Evolutionary conservation across 2,329 filamentous ascomycete species (phyloP).

Genomic region (Colletotrichum sp.): DNA sequence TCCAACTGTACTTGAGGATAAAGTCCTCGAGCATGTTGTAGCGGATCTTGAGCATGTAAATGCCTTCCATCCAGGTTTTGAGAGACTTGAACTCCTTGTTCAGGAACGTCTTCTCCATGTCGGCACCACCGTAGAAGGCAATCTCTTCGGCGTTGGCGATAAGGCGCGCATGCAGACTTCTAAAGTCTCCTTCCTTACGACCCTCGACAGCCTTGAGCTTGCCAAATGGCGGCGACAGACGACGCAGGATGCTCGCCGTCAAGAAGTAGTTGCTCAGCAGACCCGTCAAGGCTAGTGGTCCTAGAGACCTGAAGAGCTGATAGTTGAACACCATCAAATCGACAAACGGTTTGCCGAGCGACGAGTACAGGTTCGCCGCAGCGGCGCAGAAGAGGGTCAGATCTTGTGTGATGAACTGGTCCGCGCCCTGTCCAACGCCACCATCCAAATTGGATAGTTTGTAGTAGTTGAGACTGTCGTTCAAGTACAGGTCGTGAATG

Average conservation of each 20-base stretch:
- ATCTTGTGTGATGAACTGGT: slow-evolving; percentile 98
- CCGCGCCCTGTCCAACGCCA: slow-evolving; percentile 87
- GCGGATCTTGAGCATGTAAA: slow-evolving; percentile 95
- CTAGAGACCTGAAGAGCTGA: slow-evolving; percentile 90
- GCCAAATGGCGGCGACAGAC: slow-evolving; percentile 91
- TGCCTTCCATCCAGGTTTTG: slow-evolving; percentile 96
- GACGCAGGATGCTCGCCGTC: slow-evolving; percentile 87
- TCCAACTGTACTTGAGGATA: slow-evolving; percentile 98
- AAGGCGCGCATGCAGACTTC: slow-evolving; percentile 85
- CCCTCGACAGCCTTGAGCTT: slow-evolving; percentile 97
- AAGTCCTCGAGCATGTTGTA: slow-evolving; percentile 99
- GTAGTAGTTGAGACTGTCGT: slow-evolving; percentile 95
- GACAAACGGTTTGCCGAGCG: slow-evolving; percentile 96
- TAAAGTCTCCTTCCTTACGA: slow-evolving; percentile 92
- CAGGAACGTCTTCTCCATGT: slow-evolving; percentile 92
- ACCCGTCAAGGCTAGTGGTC: slow-evolving; percentile 84
- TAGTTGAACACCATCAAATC: slow-evolving; percentile 98
- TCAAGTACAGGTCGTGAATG: slow-evolving; percentile 96
- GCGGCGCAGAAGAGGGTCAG: slow-evolving; percentile 93
- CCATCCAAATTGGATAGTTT: slow-evolving; percentile 93
- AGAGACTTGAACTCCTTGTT: slow-evolving; percentile 92
- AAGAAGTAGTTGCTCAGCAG: slow-evolving; percentile 92
- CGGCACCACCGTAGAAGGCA: slow-evolving; percentile 94
- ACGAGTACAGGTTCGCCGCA: slow-evolving; percentile 92
- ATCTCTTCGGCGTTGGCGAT: slow-evolving; percentile 98